Conservation (phyloP, 768 basidiomycete genomes). For the Macrolepiota albuminosa region DNA sequence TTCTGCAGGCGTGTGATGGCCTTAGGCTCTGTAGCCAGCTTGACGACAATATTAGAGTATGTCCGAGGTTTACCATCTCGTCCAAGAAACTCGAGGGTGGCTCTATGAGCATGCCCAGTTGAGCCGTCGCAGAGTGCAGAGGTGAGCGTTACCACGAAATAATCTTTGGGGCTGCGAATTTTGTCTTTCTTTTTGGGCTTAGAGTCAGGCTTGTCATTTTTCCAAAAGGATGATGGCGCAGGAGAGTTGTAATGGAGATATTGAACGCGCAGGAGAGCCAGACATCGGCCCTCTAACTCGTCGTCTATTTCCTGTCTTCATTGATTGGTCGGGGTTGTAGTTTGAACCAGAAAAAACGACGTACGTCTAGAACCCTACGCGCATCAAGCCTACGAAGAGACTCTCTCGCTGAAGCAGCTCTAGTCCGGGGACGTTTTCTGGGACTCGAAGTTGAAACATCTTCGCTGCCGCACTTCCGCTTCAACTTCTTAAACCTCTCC, state of each 20-base stretch:
- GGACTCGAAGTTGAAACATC: background rate
- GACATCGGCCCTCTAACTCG: background rate
- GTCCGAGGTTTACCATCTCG: background rate
- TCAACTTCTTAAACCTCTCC: background rate
- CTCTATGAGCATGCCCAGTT: slow-evolving; percentile 11
- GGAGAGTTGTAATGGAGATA: slow-evolving; percentile 8
- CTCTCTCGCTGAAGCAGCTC: background rate
- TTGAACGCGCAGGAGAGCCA: slow-evolving; percentile 7
- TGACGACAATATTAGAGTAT: slow-evolving; percentile 9
- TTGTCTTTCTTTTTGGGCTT: background rate
- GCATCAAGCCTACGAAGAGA: background rate
- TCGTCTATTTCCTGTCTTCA: background rate
- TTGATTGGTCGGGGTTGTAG: background rate
- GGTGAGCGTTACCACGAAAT: slow-evolving; percentile 5
- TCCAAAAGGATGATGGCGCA: slow-evolving; percentile 5
- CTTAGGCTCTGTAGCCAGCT: slow-evolving; percentile 5
- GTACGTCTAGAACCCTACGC: background rate
- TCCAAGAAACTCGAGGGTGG: slow-evolving; percentile 3
- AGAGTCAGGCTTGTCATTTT: background rate
- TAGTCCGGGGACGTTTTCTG: slow-evolving; percentile 3
- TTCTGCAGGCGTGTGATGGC: slow-evolving; percentile 9
- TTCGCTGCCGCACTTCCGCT: background rate
- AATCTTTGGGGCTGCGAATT: background rate
- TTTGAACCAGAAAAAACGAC: background rate
- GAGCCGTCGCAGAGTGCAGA: slow-evolving; percentile 9